Percentiles rank a stretch among this genome's conserved stretches.
These are phyloP conservation scores for Onygenales sp. DNA, from an alignment of 2,329 filamentous ascomycete species.

Conservation along the genomic window DNA sequence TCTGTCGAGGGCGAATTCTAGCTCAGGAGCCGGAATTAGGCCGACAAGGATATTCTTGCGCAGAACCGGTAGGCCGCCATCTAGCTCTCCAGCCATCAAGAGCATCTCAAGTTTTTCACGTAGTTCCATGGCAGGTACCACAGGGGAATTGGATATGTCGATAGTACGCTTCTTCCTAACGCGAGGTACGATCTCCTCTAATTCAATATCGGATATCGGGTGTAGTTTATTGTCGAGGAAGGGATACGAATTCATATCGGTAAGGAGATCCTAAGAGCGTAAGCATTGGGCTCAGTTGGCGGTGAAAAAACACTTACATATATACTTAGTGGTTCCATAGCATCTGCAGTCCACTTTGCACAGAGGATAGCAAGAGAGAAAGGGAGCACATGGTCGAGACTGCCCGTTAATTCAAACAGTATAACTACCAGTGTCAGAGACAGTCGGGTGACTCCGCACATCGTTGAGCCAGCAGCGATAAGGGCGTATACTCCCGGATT, in stretches of 20 bases:
- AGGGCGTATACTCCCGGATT: conserved; percentile 95
- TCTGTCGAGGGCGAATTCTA: conserved; percentile 84
- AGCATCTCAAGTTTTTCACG: conserved; percentile 72
- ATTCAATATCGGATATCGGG: conserved; percentile 77
- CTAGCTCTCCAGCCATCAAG: conserved; percentile 78
- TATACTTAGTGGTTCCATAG: conserved; percentile 86
- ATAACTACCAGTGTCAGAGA: conserved; percentile 93
- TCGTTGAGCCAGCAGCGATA: conserved; percentile 88
- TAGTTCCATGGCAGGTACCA: conserved; percentile 67
- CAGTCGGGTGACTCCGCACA: conserved; percentile 92
- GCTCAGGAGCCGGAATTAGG: conserved; percentile 83
- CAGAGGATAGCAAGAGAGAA: conserved; percentile 88
- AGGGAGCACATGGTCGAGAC: conserved; percentile 86
- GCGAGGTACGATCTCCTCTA: conserved; percentile 76
- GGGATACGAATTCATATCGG: conserved; percentile 94
- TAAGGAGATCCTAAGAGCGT: conserved; percentile 64
- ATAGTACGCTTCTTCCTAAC: conserved; percentile 69
- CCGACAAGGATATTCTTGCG: conserved; percentile 72
- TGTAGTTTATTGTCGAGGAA: conserved; percentile 96
- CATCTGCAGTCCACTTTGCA: conserved; percentile 97
- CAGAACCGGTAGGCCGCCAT: conserved; percentile 82
- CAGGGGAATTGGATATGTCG: conserved; percentile 73
- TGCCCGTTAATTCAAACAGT: conserved; percentile 89
- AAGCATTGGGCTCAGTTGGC: background rate
- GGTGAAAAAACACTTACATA: conserved; percentile 49